These are phyloP conservation scores for Colletotrichum sp. DNA, from an alignment of 2,329 filamentous ascomycete genomes.

Conservation along the genomic window DNA sequence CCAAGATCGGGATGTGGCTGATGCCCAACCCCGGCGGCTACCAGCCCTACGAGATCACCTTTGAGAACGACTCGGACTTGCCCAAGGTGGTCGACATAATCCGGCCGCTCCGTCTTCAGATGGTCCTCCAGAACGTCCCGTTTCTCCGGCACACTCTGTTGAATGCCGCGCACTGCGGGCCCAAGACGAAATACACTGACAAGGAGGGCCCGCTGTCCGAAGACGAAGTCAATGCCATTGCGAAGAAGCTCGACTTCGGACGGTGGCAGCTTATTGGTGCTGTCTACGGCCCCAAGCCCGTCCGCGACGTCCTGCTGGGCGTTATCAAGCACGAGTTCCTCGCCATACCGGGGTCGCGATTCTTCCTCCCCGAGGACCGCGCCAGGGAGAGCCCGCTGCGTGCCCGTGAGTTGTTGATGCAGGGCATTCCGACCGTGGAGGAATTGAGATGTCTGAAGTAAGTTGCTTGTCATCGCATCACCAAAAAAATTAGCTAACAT, in stretches of 20 bases:
- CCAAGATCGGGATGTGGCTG: conserved; percentile 56
- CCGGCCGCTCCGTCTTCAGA: conserved; percentile 38
- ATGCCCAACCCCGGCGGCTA: conserved; percentile 58
- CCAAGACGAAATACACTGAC: conserved; percentile 31
- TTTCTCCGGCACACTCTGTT: conserved; percentile 48
- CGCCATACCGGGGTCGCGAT: conserved; percentile 34
- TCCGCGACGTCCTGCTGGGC: conserved; percentile 34
- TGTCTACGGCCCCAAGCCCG: conserved; percentile 34
- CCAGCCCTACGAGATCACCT: conserved; percentile 31
- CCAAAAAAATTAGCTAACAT: background rate
- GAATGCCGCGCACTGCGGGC: conserved; percentile 40
- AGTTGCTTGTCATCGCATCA: background rate
- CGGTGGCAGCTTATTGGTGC: conserved; percentile 54
- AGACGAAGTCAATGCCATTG: conserved; percentile 43
- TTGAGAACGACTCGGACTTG: conserved; percentile 28
- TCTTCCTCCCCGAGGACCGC: conserved; percentile 37
- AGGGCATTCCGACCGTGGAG: conserved; percentile 40
- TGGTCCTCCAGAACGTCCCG: conserved; percentile 53
- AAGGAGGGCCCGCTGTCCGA: conserved; percentile 38
- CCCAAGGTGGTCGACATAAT: conserved; percentile 35
- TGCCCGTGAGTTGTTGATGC: conserved; percentile 29
- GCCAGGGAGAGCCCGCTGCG: conserved; percentile 31
- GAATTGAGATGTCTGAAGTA: conserved; percentile 39
- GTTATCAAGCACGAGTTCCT: conserved; percentile 38
- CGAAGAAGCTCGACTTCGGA: conserved; percentile 43